phyloP scores from a whole-genome alignment of 2,329 filamentous ascomycete genomes.

The Pleomassaria siparia region DNA sequence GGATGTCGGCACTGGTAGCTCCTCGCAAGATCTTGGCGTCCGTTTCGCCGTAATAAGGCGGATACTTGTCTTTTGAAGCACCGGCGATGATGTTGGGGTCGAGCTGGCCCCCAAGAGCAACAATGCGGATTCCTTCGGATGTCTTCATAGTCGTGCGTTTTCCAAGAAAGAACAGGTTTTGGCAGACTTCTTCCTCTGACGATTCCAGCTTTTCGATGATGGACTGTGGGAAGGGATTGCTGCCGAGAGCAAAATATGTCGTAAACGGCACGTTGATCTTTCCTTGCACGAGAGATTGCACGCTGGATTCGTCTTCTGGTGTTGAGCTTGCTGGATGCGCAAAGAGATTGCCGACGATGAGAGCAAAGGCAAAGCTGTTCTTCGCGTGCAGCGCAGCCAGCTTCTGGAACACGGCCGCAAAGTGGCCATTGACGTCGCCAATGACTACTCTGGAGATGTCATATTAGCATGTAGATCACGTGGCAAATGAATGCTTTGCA shows the following conservation, averaged over 20 bases:
- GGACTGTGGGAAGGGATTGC: constrained; percentile 66
- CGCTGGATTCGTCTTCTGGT: constrained; percentile 58
- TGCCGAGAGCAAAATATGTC: constrained; percentile 88
- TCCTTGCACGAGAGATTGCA: constrained; percentile 70
- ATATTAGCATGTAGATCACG: neutral
- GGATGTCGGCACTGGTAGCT: constrained; percentile 78
- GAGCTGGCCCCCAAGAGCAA: constrained; percentile 76
- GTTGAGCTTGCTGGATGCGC: constrained; percentile 48
- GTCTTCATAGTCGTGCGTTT: constrained; percentile 88
- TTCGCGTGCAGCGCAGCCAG: constrained; percentile 79
- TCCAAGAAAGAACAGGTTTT: constrained; percentile 85
- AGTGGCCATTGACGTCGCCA: constrained; percentile 78
- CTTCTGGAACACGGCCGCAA: constrained; percentile 76
- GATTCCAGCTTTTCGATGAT: constrained; percentile 74
- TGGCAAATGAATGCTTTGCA: neutral
- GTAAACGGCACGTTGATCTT: constrained; percentile 73
- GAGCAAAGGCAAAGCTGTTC: constrained; percentile 82
- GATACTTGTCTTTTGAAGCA: constrained; percentile 69
- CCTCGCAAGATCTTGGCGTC: constrained; percentile 77
- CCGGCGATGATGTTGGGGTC: constrained; percentile 63
- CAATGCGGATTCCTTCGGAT: constrained; percentile 82
- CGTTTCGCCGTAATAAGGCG: constrained; percentile 74
- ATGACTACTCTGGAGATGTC: constrained; percentile 68
- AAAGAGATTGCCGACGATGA: constrained; percentile 85
- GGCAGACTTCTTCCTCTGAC: constrained; percentile 71